A percentile compares a stretch with the other conserved stretches of the same genome.
Conservation (phyloP, 148 eudicot genomes). For the Bassia scoparia region DNA sequence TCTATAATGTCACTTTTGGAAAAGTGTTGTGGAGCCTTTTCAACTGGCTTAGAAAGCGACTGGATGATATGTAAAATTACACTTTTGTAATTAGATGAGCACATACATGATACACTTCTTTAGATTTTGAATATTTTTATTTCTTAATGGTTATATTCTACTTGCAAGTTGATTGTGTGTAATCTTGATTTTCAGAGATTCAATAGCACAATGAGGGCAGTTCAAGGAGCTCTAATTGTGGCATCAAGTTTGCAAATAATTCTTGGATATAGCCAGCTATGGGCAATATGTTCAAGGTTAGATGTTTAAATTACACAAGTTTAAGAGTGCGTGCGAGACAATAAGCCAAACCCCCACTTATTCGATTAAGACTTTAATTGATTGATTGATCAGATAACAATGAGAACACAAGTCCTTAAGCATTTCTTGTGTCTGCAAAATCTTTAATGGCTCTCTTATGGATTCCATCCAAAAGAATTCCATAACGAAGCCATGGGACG, state of each 20-base stretch:
- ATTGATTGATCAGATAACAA: no score
- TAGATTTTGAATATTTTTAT: no score
- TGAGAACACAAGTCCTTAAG: no score
- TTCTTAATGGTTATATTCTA: not conserved
- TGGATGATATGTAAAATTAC: not conserved
- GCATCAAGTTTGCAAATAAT: slow-evolving; percentile 97
- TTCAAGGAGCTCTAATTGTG: slow-evolving; percentile 93
- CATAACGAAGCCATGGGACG: not conserved
- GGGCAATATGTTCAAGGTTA: slow-evolving; percentile 98
- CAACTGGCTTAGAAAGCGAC: slow-evolving; percentile 11
- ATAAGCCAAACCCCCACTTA: no score
- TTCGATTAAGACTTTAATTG: no score
- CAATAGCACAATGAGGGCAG: slow-evolving; percentile 76
- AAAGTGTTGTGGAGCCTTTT: slow-evolving; percentile 28
- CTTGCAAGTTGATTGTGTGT: not conserved
- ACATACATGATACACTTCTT: no score
- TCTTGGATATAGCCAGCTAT: slow-evolving; percentile 89
- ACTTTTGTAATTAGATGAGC: slow-evolving; percentile 10
- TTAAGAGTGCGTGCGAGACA: no score
- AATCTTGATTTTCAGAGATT: slow-evolving; percentile 52
- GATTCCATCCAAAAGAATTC: no score
- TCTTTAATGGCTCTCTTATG: no score
- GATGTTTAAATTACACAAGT: not conserved
- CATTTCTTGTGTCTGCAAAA: no score
- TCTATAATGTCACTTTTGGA: slow-evolving; percentile 32